Evolutionary conservation across 768 basidiomycete species (phyloP), one percentile per base, ranked within the genome.

Genomic region (Myochromella boudieri): DNA sequence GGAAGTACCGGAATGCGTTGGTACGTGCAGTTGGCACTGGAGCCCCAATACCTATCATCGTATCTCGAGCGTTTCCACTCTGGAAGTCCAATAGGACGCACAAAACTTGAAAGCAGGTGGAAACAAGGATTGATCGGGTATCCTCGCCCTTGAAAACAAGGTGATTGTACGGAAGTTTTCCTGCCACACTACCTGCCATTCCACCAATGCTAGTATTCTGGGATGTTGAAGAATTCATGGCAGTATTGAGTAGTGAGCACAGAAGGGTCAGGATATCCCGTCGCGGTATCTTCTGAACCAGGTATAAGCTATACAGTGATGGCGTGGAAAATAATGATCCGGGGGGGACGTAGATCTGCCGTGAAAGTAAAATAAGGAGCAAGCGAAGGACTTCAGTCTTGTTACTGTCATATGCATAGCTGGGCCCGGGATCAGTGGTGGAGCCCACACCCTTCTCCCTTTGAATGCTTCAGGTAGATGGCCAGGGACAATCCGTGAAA

Each of bases 361-460:
- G 82, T 6, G 97, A 97, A 17, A 97, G 77, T 2, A 97, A 72
- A 41, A 97, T 79, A 29, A 94, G 82, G 36, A 98, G 74, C 31
- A 97, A 81, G 21, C 92, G 89, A 0, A 98, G 74, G 28, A 97
- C 87, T 69, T 97, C 94, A 2, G 81, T 83, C 61, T 88, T 93
- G 70, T 94, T 91, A 42, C 68, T 71, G 60, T 97, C 92, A 43
- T 83, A 78, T 20, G 74, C 72, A 53, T 77, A 77, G 55, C 68
- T 77, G 6, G 81, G 71, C 0, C 84, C 85, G 6, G 82, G 77
- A 60, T 90, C 85, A 28, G 78, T 71, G 2, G 92, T 91, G 2
- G 92, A 92, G 10, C 97, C 95, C 18, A 99, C 80, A 10, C 95
- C 95, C 59, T 87, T 92, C 72, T 97, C 93, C 95, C 95, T 94